Base-by-base conservation (phyloP, 345 rosid species). In the Cardamine resedifolia region DNA sequence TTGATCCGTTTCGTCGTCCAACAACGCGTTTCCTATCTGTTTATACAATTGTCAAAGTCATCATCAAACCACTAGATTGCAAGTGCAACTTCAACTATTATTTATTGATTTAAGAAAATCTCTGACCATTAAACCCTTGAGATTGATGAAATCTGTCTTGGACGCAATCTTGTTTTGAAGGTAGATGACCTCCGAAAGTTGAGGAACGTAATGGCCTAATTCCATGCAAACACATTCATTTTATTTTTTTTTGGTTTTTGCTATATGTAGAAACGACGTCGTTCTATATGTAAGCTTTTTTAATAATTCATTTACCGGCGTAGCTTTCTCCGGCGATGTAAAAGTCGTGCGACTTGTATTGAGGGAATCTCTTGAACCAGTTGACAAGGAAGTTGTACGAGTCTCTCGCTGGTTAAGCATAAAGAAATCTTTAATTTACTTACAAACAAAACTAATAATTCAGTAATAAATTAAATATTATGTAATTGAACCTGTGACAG, bases 171-270 rank as follows among this genome's bases (percentile, higher is more conserved):
- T 82, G 71, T 92, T 89, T 14, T 61, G 72, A 21, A 84, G 81
- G 39, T 75, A 85, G 38, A 92, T 85, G 19, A 69, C 58, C 77
- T 89, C 90, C 1, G 96, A 81, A 23, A 92, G 94, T 71, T 88
- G 92, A 11, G 98, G 94, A 75, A 88, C 94, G 51, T 92, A 89
- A 77, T 89, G 98, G 11, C 98, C 96, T 89, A 68, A 27, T 68
- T n/a, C 33, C 74, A 76, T 27, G 33, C 58, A 26, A 28, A 48
- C 7, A 57, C 5, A 58, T 21, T 6, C 3, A 12, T n/a, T n/a
- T n/a, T n/a, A 38, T 28, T 61, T 31, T 9, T 9, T 23, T 20
- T 0, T 16, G 1, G 15, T 4, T 55, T 45, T 15, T 33, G 21
- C 43, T 19, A 50, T 49, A 49, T 19, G 7, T 19, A 4, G 8